Conservation (phyloP, 148 eudicot genomes). For the Amaranthus hypochondriacus region DNA sequence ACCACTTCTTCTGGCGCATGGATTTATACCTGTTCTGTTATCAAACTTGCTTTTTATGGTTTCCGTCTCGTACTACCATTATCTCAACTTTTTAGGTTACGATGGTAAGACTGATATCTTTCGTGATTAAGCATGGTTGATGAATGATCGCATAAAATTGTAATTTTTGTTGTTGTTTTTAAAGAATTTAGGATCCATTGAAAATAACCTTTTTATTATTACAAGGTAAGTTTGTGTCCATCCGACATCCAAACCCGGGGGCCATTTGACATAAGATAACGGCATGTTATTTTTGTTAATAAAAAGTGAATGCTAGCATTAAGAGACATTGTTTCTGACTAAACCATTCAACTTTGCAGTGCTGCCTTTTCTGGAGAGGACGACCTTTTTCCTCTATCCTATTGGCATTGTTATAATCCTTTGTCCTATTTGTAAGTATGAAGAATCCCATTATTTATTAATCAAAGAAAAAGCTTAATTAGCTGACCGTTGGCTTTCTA, state of each 20-base stretch:
- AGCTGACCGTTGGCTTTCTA: background rate
- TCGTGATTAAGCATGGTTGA: background rate
- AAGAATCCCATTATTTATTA: background rate
- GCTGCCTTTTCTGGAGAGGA: conserved; percentile 91
- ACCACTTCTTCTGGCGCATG: conserved; percentile 90
- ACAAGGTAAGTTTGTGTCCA: too few relatives aligned
- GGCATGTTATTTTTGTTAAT: too few relatives aligned
- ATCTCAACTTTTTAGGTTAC: conserved; percentile 89
- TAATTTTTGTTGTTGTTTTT: too few relatives aligned
- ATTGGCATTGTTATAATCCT: conserved; percentile 81
- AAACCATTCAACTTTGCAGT: conserved; percentile 44
- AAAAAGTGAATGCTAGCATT: too few relatives aligned
- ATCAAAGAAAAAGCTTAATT: background rate
- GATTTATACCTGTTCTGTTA: conserved; percentile 79
- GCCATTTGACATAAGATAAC: too few relatives aligned
- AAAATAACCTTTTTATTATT: too few relatives aligned
- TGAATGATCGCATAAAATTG: too few relatives aligned
- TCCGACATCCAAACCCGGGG: too few relatives aligned
- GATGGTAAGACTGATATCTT: conserved; percentile 61
- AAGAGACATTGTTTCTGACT: conserved; percentile 3
- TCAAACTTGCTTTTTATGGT: conserved; percentile 92
- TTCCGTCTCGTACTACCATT: conserved; percentile 86
- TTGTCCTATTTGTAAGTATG: conserved; percentile 81
- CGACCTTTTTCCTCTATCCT: conserved; percentile 91
- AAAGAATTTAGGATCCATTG: too few relatives aligned